Evolutionary conservation across 2,329 filamentous ascomycete species (phyloP), one percentile per base, ranked within the genome.

Genomic region (Xylaria sp.): DNA sequence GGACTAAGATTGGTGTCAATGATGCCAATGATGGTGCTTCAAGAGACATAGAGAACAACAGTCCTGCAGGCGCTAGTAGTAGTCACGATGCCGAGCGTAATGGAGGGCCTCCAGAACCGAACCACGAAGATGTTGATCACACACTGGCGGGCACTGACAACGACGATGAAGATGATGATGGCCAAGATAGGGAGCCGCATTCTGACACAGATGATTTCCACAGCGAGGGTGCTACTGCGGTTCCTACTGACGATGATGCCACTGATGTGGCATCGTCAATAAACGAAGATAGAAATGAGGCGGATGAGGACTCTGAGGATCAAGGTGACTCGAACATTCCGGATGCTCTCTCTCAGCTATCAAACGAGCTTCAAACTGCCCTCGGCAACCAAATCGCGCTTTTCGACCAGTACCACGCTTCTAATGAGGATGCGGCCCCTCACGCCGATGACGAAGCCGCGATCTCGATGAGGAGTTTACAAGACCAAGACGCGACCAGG

Each of bases 341-440:
- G 7, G 55, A 67, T 14, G 50, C 63, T 8, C 46, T 68, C 14
- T 47, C 58, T 21, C 37, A 67, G n/a, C 59, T 71, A 17, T 67
- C 70, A 5, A 60, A 65, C 33, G 57, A 69, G 57, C 68, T 72
- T 28, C 66, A 66, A 37, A 63, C 68, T 12, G 71, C 70, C 14
- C 23, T 71, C 38, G 69, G 69, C 15, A 70, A 65, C 50, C 70
- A 70, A 23, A 55, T 69, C 14, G 55, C 60, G 11, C 46, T 71
- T 14, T 68, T 68, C 57, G 65, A 60, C 51, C 52, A 66, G 4
- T 62, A 69, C 46, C 37, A 61, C 9, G 37, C 51, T 15, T 23
- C 64, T 14, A 33, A 58, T 11, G 53, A 60, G 46, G 33, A 52
- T 19, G 50, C 23, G 14, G 9, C 31, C n/a, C 23, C 50, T 21